phyloP scores from a whole-genome alignment of 2,329 filamentous ascomycete genomes.

The Fusarium pseudocircinatum region DNA sequence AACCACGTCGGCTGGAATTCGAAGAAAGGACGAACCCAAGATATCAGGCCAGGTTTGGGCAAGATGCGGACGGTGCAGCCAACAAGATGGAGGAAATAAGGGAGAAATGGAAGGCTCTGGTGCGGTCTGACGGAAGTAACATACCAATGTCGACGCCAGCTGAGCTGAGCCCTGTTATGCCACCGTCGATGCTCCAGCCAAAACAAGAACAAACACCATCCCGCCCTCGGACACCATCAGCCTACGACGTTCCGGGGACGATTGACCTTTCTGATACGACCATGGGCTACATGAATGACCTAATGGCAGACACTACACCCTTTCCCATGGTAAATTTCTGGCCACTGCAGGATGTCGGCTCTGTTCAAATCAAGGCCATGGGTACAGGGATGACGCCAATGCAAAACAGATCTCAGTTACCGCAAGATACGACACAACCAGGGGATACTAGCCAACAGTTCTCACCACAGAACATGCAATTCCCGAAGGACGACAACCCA shows the following conservation, averaged over 20 bases:
- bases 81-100: constrained; percentile 56
- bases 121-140: constrained; percentile 48
- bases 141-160: constrained; percentile 23
- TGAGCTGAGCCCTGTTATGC: constrained; percentile 10
- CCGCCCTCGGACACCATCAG: constrained; percentile 31
- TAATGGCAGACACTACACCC: constrained; percentile 20
- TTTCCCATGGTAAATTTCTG: constrained; percentile 36
- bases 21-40: constrained; percentile 57
- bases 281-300: constrained; percentile 44
- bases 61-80: constrained; percentile 58
- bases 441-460: constrained; percentile 13
- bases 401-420: neutral
- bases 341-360: constrained; percentile 37
- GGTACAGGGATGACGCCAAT: neutral
- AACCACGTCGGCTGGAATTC: constrained; percentile 59
- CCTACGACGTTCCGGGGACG: constrained; percentile 20
- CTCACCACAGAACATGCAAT: constrained; percentile 36
- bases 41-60: constrained; percentile 56
- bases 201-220: constrained; percentile 18
- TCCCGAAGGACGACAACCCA: constrained; percentile 47
- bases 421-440: constrained; percentile 13
- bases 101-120: constrained; percentile 62
- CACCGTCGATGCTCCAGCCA: constrained; percentile 29
- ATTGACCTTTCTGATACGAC: constrained; percentile 44
- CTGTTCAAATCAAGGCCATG: constrained; percentile 33